phyloP scores from a whole-genome alignment of 2,329 filamentous ascomycete species.

The Aschersonia sp. region DNA sequence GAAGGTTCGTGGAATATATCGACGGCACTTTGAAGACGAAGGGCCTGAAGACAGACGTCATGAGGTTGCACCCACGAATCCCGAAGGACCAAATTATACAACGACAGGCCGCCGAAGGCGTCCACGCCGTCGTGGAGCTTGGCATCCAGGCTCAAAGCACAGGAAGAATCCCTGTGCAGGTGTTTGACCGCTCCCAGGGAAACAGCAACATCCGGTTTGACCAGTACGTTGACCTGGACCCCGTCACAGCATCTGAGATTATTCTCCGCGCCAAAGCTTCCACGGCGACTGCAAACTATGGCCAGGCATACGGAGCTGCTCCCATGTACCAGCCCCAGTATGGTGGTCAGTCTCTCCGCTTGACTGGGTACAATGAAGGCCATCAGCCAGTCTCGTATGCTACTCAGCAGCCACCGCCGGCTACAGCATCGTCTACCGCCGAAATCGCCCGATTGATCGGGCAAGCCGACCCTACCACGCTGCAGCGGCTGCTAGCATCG shows the following conservation, averaged over 20 bases:
- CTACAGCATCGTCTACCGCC: constrained; percentile 16
- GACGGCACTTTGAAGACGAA: constrained; percentile 60
- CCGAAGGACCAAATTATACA: constrained; percentile 68
- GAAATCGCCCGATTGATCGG: constrained; percentile 53
- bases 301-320: constrained; percentile 14
- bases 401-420: constrained; percentile 18
- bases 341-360: constrained; percentile 12
- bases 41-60: constrained; percentile 61
- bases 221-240: constrained; percentile 74
- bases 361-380: constrained; percentile 9
- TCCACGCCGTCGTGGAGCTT: constrained; percentile 70
- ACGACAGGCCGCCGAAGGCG: constrained; percentile 76
- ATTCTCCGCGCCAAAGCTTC: constrained; percentile 54
- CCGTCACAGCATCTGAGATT: constrained; percentile 64
- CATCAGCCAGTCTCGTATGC: constrained; percentile 18
- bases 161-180: constrained; percentile 64
- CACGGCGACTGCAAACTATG: constrained; percentile 13
- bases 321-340: constrained; percentile 17
- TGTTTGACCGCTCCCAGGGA: constrained; percentile 72
- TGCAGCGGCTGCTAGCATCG: constrained; percentile 56
- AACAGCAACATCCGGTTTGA: constrained; percentile 67
- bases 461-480: constrained; percentile 50
- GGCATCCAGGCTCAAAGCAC: constrained; percentile 52
- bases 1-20: constrained; percentile 72
- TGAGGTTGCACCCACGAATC: constrained; percentile 65